Conservation (phyloP, 1,284 basidiomycete species). For the Neonothopanus nambi region DNA sequence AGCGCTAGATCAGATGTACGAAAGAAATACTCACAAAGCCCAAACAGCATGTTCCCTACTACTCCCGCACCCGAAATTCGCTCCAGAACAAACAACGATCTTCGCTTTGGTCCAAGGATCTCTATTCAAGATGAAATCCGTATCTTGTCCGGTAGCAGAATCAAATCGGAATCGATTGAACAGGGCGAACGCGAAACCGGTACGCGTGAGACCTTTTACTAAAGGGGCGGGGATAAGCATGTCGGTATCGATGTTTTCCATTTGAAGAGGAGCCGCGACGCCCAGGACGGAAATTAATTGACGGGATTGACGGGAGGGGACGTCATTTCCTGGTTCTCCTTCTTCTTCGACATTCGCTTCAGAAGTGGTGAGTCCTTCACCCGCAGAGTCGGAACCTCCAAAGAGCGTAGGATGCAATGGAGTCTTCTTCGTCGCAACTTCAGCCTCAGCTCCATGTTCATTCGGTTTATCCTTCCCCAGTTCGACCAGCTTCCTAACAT, state of each 20-base stretch:
- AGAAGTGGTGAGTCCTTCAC: constrained; percentile 20
- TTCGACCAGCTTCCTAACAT: constrained; percentile 76
- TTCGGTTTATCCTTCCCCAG: constrained; percentile 39
- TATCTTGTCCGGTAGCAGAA: constrained; percentile 74
- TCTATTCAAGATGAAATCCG: constrained; percentile 88
- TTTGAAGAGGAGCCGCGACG: constrained; percentile 83
- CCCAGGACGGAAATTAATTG: constrained; percentile 78
- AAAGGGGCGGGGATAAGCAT: constrained; percentile 97
- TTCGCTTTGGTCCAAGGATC: constrained; percentile 78
- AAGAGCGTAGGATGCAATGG: constrained; percentile 68
- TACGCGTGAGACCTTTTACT: constrained; percentile 91
- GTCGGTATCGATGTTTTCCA: constrained; percentile 94
- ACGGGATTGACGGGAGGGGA: not conserved
- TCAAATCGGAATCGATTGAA: constrained; percentile 86
- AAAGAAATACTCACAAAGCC: constrained; percentile 69
- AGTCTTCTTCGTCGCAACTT: constrained; percentile 71
- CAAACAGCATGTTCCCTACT: constrained; percentile 95
- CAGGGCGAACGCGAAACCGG: constrained; percentile 85
- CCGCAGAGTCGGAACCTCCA: constrained; percentile 41
- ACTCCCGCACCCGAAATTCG: constrained; percentile 94
- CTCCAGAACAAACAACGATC: constrained; percentile 86
- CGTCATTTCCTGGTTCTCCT: constrained; percentile 37
- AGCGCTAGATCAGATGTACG: not conserved
- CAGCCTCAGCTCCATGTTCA: no score
- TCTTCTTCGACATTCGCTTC: constrained; percentile 49